Percentiles rank a stretch among this genome's conserved stretches.
Conservation (phyloP, 2,329 filamentous ascomycete species). For the Paraphoma chrysanthemicola region DNA sequence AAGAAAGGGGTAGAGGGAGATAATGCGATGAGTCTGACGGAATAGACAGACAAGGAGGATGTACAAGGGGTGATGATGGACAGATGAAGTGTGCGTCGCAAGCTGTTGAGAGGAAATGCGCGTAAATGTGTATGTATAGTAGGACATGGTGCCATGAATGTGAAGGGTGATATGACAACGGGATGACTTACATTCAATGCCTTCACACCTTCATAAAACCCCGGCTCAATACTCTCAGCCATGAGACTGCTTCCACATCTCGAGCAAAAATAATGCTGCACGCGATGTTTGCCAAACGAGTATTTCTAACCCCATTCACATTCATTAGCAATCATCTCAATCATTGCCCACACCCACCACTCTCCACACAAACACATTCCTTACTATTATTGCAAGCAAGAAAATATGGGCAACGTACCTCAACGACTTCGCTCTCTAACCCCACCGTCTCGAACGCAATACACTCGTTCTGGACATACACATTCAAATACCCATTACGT, state of each 20-base stretch:
- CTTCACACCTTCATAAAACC: slow-evolving; percentile 36
- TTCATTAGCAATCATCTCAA: not conserved
- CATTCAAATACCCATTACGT: slow-evolving; percentile 59
- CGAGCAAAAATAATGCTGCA: slow-evolving; percentile 42
- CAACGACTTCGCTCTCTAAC: slow-evolving; percentile 3
- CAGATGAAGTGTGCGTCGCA: no score
- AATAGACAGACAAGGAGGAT: no score
- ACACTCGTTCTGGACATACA: slow-evolving; percentile 41
- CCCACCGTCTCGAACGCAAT: slow-evolving; percentile 28
- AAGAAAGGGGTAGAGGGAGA: not conserved
- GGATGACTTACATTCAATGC: slow-evolving; percentile 39
- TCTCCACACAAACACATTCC: not conserved
- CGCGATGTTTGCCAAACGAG: slow-evolving; percentile 31
- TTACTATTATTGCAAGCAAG: not conserved
- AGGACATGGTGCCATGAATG: no score
- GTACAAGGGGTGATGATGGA: no score
- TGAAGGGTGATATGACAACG: no score
- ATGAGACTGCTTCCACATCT: slow-evolving; percentile 37
- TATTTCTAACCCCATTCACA: slow-evolving; percentile 23
- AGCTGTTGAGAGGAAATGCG: no score
- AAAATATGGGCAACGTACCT: slow-evolving; percentile 4
- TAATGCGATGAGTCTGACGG: not conserved
- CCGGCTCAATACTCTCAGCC: slow-evolving; percentile 33
- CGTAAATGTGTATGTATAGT: no score
- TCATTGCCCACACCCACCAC: not conserved